A percentile compares a stretch with the other conserved stretches of the same genome.
These are phyloP conservation scores for Paramecium tetraurelia DNA, from an alignment of 73 alveolate genomes.

Conservation along the genomic window DNA sequence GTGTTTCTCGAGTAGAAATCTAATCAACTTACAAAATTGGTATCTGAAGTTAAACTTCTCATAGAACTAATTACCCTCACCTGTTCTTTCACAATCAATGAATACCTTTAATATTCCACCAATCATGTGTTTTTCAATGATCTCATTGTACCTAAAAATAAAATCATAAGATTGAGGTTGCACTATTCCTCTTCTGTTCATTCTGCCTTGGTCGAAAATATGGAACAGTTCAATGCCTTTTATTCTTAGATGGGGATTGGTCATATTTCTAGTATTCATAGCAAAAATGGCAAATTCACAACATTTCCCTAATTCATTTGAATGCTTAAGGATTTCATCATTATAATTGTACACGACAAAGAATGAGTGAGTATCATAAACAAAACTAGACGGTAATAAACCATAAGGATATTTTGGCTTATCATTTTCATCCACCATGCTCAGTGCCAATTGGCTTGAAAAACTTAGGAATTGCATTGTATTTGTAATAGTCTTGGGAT, in stretches of 20 bases:
- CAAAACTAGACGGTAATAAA: not conserved
- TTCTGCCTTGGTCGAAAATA: not conserved
- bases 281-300: not conserved
- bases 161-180: not conserved
- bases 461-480: not conserved
- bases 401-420: conserved; percentile 42
- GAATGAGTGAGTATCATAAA: not conserved
- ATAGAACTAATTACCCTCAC: conserved; percentile 7
- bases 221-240: conserved; percentile 39
- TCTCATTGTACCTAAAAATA: not conserved
- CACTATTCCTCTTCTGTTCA: not conserved
- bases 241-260: conserved; percentile 35
- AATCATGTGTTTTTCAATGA: not conserved
- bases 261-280: not conserved
- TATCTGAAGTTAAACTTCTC: conserved; percentile 7
- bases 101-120: not conserved
- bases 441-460: not conserved
- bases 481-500: not conserved
- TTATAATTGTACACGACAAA: not conserved
- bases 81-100: conserved; percentile 25
- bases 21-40: not conserved
- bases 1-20: not conserved
- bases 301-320: not conserved
- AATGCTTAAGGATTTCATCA: not conserved
- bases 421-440: not conserved